Percentiles rank a stretch among this genome's conserved stretches.
These are phyloP conservation scores for Salix exigua DNA, from an alignment of 345 rosid genomes.

Conservation along the genomic window DNA sequence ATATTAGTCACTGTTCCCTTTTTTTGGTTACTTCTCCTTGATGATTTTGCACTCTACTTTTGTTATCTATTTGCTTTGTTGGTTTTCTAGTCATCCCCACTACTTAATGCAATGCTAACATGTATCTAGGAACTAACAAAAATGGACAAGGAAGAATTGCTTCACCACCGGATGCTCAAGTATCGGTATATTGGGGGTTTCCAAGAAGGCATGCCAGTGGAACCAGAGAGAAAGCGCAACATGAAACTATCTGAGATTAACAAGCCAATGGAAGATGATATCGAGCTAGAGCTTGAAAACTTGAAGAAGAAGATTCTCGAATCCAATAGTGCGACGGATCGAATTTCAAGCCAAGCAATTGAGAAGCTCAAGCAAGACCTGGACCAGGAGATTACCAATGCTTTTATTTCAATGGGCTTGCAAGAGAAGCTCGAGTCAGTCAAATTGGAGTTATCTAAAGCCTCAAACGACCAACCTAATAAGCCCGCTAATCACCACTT, in stretches of 20 bases:
- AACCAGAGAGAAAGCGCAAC: conserved; percentile 20
- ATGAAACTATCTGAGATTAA: conserved; percentile 34
- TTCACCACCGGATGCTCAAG: conserved; percentile 24
- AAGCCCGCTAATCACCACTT: conserved; percentile 19
- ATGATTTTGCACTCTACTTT: neutral
- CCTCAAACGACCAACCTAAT: conserved; percentile 10
- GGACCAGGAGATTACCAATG: conserved; percentile 27
- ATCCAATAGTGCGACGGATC: conserved; percentile 14
- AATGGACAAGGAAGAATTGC: conserved; percentile 26
- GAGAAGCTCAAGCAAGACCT: conserved; percentile 30
- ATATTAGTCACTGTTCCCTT: neutral
- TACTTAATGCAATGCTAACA: neutral
- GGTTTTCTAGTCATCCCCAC: conserved; percentile 18
- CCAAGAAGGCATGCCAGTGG: conserved; percentile 24
- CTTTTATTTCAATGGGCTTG: conserved; percentile 36
- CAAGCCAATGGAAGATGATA: conserved; percentile 21
- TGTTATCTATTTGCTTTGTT: neutral
- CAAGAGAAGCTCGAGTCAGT: conserved; percentile 32
- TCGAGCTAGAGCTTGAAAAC: conserved; percentile 22
- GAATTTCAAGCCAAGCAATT: conserved; percentile 18
- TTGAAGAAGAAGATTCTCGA: conserved; percentile 21
- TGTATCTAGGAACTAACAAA: conserved; percentile 19
- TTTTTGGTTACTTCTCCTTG: neutral
- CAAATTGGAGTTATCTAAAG: conserved; percentile 28
- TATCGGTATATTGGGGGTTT: conserved; percentile 30